Evolutionary conservation across 108 stramenopile genomes (phyloP), one percentile per base, ranked within the genome.

Genomic region (Skeletonema menzelii): DNA sequence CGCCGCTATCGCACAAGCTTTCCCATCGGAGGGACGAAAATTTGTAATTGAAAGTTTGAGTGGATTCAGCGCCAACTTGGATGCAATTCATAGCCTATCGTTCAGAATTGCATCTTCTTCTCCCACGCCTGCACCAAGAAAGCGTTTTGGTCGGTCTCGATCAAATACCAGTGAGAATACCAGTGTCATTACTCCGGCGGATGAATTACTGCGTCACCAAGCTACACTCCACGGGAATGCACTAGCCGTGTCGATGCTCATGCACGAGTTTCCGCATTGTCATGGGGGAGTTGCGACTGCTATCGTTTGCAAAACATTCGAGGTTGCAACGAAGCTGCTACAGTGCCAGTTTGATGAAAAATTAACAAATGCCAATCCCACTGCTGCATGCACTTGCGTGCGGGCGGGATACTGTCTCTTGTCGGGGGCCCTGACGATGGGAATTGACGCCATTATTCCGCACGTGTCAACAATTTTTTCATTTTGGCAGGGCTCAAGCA

Each of bases 401-500:
- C 75, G 86, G 59, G 86, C 88, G 31, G 94, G 94, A 2, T 93
- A 90, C 72, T 65, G 59, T 46, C 82, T 95, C 28, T 82, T 95
- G 44, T 81, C 78, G 26, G 90, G 88, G 8, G 78, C 73, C n/a
- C 72, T 95, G 17, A 82, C 89, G 0, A 88, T 87, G 63, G 94
- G 94, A 32, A 68, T 89, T 13, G 69, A 77, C 42, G 77, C 83
- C 8, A 69, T 91, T 12, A 65, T 82, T 8, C 76, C 81, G 13
- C 87, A 93, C 56, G 59, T 90, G 15, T 69, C 82, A 12, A 30
- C 73, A 1, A 68, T 92, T 17, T 92, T 95, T 55, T 65, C 68
- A 7, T 30, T 86, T 31, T 95, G 91, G 90, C 86, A 92, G 70
- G 86, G 75, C 26, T 74, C 84, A 27, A 63, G 61, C 32, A 73